These are phyloP conservation scores for Paecilomyces variotii DNA, from an alignment of 2,329 filamentous ascomycete species.

Conservation along the genomic window DNA sequence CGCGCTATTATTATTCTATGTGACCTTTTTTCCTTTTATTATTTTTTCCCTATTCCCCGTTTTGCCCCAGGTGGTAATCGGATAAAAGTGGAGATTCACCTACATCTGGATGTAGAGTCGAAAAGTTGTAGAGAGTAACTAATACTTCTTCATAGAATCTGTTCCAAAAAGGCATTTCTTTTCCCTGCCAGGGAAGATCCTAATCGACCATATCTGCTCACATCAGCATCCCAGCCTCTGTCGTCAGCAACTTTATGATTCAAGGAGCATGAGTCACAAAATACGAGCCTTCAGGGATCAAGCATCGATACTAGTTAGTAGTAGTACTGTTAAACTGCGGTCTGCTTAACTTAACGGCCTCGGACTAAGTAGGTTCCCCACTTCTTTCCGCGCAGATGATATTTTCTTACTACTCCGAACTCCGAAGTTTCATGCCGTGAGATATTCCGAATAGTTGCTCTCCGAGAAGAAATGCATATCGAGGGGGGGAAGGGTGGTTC, in stretches of 20 bases:
- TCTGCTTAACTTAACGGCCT: not conserved
- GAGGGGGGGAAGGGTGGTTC: too few relatives aligned
- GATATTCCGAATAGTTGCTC: not conserved
- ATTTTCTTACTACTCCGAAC: not conserved
- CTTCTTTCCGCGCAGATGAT: not conserved
- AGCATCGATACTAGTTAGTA: not conserved
- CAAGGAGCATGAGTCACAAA: not conserved
- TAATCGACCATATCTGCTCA: not conserved
- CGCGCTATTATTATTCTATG: not conserved
- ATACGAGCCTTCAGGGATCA: not conserved
- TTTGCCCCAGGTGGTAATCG: not conserved
- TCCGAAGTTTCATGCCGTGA: not conserved
- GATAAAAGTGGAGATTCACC: not conserved
- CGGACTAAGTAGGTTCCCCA: not conserved
- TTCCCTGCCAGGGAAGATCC: not conserved
- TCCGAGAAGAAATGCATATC: not conserved
- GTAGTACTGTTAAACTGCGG: not conserved
- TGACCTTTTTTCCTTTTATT: too few relatives aligned
- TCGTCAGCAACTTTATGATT: not conserved
- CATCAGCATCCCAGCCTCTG: not conserved
- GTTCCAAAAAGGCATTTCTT: not conserved
- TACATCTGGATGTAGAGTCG: not conserved
- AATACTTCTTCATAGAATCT: not conserved
- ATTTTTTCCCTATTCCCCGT: not conserved
- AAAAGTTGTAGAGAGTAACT: too few relatives aligned